Base-by-base conservation (phyloP, 371 early-diverging fungal species). In the Lichtheimia ramosa region DNA sequence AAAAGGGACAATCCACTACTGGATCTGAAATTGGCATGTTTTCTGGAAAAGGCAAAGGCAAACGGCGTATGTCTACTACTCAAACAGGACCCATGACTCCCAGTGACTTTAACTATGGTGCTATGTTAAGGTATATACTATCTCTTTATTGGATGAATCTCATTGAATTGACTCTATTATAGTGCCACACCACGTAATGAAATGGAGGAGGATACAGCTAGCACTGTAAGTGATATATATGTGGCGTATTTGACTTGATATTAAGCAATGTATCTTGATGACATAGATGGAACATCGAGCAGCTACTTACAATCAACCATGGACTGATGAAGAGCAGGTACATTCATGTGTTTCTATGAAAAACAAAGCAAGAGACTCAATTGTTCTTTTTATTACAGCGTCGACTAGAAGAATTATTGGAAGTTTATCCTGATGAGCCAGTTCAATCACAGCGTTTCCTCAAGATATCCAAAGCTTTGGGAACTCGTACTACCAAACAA, bases 301-400 rank as follows among this genome's bases (percentile, higher is more conserved):
- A 3, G 68, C 71, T 12, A 77, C 75, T 3, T 77, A 83, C 55
- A 87, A 87, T 58, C 75, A 76, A 48, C 83, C 85, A 12, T 87
- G 85, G 87, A 72, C 84, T 10, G 85, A 87, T 59, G 84, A 85
- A 55, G 87, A 87, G 54, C 87, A 87, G 67, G 81, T 77, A 70
- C 54, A 18, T 14, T 25, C 10, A 8, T 8, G 34, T 10, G 8
- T 34, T 10, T 27, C 7, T 34, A 34, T 10, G 6, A 10, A 2
- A 34, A 34, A 34, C 34, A 34, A 34, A 34, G n/a, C 2, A 0
- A 34, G 34, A 8, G 6, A 2, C 34, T 34, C 34, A 34, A n/a
- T 20, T 41, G 20, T 18, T 12, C 39, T n/a, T n/a, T n/a, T n/a
- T n/a, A 8, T 7, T 18, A 43, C 61, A 81, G 74, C 68, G 73